Evolutionary conservation across 2,329 filamentous ascomycete species (phyloP).

Genomic region (Aaosphaeria pasadenensis): DNA sequence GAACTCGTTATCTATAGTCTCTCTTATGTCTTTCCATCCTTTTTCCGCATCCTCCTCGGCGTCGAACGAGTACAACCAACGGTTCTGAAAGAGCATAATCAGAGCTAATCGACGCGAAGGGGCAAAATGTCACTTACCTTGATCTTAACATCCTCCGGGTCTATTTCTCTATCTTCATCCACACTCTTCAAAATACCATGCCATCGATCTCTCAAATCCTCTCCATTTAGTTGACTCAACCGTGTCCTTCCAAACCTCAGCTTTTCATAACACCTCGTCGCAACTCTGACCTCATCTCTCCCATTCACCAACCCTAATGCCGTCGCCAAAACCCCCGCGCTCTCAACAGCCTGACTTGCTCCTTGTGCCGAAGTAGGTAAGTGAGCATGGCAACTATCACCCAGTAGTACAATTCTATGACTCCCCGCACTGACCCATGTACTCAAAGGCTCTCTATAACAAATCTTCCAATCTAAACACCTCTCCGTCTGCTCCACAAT

Average conservation of each 20-base stretch:
- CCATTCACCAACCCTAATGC: conserved; percentile 10
- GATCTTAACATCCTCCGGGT: conserved; percentile 21
- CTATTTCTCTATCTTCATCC: conserved; percentile 14
- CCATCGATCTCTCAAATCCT: conserved; percentile 22
- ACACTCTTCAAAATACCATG: conserved; percentile 16
- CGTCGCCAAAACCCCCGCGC: conserved; percentile 23
- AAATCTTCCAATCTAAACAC: conserved; percentile 54
- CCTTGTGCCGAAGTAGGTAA: conserved; percentile 53
- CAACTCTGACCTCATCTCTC: conserved; percentile 12
- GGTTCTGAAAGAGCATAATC: conserved; percentile 5
- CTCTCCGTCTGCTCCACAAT: conserved; percentile 46
- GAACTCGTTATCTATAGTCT: conserved; percentile 10
- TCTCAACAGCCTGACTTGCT: conserved; percentile 53
- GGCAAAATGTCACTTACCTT: conserved; percentile 3
- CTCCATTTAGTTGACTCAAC: conserved; percentile 20
- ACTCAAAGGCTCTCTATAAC: conserved; percentile 50
- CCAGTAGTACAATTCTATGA: conserved; percentile 48
- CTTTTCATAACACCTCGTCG: conserved; percentile 19
- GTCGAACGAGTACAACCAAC: conserved; percentile 18
- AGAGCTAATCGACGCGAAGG: background rate
- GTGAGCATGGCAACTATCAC: conserved; percentile 53
- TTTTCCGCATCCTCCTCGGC: conserved; percentile 13
- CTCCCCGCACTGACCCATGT: conserved; percentile 46
- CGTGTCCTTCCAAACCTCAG: conserved; percentile 18
- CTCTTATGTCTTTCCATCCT: conserved; percentile 11